A percentile compares a stretch with the other conserved stretches of the same genome.
phyloP scores from a whole-genome alignment of 495 filamentous ascomycete genomes.

The Aspergillus bertholletiae region DNA sequence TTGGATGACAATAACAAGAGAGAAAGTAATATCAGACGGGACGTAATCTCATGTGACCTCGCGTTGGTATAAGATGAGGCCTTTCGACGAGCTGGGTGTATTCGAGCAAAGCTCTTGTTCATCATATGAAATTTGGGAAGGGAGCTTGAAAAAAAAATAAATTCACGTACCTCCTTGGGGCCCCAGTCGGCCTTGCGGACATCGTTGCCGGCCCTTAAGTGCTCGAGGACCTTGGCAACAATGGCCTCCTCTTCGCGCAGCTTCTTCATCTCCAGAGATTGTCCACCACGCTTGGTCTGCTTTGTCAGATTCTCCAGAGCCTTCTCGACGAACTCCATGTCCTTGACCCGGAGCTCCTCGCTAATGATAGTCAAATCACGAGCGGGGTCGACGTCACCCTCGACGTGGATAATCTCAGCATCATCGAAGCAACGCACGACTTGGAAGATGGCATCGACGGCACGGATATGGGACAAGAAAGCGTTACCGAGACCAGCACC shows the following conservation, averaged over 20 bases:
- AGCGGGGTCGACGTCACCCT: constrained; percentile 94
- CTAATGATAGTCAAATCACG: constrained; percentile 95
- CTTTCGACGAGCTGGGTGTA: constrained; percentile 99
- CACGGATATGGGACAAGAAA: constrained; percentile 98
- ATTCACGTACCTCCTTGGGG: constrained; percentile 85
- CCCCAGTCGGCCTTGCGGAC: constrained; percentile 85
- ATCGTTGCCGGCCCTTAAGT: constrained; percentile 83
- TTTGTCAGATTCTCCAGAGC: constrained; percentile 84
- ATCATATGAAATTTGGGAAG: constrained; percentile 62
- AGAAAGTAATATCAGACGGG: constrained; percentile 47
- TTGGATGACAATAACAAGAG: constrained; percentile 9
- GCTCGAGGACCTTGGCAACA: constrained; percentile 79
- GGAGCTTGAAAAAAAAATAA: constrained; percentile 13
- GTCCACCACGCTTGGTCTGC: constrained; percentile 89
- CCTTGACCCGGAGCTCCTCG: constrained; percentile 95
- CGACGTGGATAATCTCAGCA: constrained; percentile 98
- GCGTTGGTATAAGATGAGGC: constrained; percentile 55
- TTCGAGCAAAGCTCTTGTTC: constrained; percentile 98
- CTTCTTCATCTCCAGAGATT: constrained; percentile 98
- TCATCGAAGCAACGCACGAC: constrained; percentile 99
- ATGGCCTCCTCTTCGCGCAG: constrained; percentile 91
- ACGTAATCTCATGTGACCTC: constrained; percentile 81
- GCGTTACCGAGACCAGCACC: constrained; percentile 97
- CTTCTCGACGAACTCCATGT: constrained; percentile 98
- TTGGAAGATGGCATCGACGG: constrained; percentile 99